Conservation (phyloP, 2,329 filamentous ascomycete genomes). For the Cryphonectria japonica region DNA sequence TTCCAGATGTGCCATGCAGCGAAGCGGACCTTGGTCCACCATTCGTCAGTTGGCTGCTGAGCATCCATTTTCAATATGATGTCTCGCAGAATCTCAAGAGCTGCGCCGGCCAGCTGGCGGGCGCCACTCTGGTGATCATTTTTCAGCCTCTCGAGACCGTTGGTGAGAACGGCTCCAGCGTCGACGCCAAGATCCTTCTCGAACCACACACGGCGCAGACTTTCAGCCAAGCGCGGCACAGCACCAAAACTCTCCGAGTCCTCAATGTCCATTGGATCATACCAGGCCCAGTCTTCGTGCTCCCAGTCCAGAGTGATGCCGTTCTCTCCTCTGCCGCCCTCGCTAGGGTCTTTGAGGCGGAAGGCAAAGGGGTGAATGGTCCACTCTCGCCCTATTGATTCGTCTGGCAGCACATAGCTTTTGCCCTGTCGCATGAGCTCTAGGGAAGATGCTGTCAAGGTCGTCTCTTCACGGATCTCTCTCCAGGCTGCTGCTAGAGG, state of each 20-base stretch:
- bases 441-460: slow-evolving; percentile 51
- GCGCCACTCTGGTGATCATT: slow-evolving; percentile 63
- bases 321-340: slow-evolving; percentile 45
- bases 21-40: slow-evolving; percentile 61
- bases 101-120: slow-evolving; percentile 58
- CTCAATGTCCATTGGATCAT: slow-evolving; percentile 54
- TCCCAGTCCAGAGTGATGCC: slow-evolving; percentile 64
- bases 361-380: slow-evolving; percentile 67
- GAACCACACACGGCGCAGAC: slow-evolving; percentile 62
- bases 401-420: slow-evolving; percentile 60
- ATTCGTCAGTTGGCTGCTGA: slow-evolving; percentile 39
- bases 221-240: slow-evolving; percentile 62
- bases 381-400: slow-evolving; percentile 59
- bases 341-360: slow-evolving; percentile 46
- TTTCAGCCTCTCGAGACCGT: slow-evolving; percentile 53
- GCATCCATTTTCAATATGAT: slow-evolving; percentile 44
- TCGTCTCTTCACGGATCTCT: slow-evolving; percentile 66
- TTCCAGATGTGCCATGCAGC: slow-evolving; percentile 67
- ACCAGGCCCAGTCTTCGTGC: slow-evolving; percentile 62
- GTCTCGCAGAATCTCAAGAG: slow-evolving; percentile 53
- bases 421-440: slow-evolving; percentile 60
- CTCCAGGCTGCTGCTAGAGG: slow-evolving; percentile 63
- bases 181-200: slow-evolving; percentile 53
- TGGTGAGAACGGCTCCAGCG: slow-evolving; percentile 50
- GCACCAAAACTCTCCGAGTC: slow-evolving; percentile 51